Percentiles rank a stretch among this genome's conserved stretches.
Evolutionary conservation across 2,329 filamentous ascomycete species (phyloP).

Genomic region (Xylariaceae sp.): DNA sequence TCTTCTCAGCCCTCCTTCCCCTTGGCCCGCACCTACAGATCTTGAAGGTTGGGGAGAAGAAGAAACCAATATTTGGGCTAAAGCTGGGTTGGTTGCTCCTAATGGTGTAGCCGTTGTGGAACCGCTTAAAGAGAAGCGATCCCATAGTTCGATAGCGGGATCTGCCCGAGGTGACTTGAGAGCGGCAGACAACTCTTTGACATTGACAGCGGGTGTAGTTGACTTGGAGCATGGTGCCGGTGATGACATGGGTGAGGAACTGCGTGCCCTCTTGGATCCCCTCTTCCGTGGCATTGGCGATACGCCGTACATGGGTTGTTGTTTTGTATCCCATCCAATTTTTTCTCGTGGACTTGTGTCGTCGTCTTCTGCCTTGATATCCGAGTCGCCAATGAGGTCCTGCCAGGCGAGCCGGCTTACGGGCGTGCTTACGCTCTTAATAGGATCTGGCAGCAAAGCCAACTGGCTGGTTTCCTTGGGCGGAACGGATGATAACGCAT

Average conservation of each 20-base stretch:
- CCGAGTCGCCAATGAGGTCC: slow-evolving; percentile 60
- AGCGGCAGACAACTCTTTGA: slow-evolving; percentile 63
- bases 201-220: slow-evolving; percentile 58
- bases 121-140: slow-evolving; percentile 69
- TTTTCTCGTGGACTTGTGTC: slow-evolving; percentile 65
- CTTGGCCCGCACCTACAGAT: slow-evolving; percentile 47
- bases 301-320: slow-evolving; percentile 51
- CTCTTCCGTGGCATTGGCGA: slow-evolving; percentile 56
- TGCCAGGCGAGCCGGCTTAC: slow-evolving; percentile 62
- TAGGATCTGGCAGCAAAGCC: slow-evolving; percentile 26
- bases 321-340: slow-evolving; percentile 65
- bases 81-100: slow-evolving; percentile 60
- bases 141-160: slow-evolving; percentile 78
- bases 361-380: slow-evolving; percentile 52
- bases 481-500: slow-evolving; percentile 5
- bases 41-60: slow-evolving; percentile 71
- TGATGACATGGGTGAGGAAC: slow-evolving; percentile 76
- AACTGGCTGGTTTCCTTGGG: slow-evolving; percentile 20
- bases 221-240: slow-evolving; percentile 58
- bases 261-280: slow-evolving; percentile 72
- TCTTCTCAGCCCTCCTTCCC: slow-evolving; percentile 62
- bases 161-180: slow-evolving; percentile 74
- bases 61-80: slow-evolving; percentile 72
- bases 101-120: slow-evolving; percentile 49
- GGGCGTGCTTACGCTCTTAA: slow-evolving; percentile 53